A percentile compares a stretch with the other conserved stretches of the same genome.
phyloP scores from a whole-genome alignment of 768 basidiomycete genomes.

The Wakefieldia striispora region DNA sequence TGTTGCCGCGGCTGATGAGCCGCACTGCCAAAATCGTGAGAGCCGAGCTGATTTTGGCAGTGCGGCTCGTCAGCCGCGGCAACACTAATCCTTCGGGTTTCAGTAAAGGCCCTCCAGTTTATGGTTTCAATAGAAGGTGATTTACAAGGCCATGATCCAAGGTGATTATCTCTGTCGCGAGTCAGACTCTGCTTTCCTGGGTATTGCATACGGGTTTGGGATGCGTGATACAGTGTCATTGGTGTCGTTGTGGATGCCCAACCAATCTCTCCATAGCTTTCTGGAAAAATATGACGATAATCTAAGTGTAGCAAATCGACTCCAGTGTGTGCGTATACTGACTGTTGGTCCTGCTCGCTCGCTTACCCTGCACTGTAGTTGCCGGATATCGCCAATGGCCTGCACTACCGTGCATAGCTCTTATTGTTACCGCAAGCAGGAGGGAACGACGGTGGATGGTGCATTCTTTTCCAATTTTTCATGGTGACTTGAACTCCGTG shows the following conservation, averaged over 20 bases:
- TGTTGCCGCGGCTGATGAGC: no score
- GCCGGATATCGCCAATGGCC: slow-evolving; percentile 10
- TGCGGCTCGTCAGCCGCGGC: no score
- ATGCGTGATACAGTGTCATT: slow-evolving; percentile 9
- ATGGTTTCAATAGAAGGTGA: background rate
- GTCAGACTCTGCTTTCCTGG: background rate
- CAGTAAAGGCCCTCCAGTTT: slow-evolving; percentile 3
- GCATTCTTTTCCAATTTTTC: slow-evolving; percentile 9
- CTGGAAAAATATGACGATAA: background rate
- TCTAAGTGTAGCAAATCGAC: background rate
- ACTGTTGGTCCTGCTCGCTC: slow-evolving; percentile 7
- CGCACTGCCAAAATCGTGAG: no score
- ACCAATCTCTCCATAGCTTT: slow-evolving; percentile 23
- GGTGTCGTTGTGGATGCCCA: slow-evolving; percentile 31
- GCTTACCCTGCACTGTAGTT: slow-evolving; percentile 17
- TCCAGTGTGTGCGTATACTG: slow-evolving; percentile 17
- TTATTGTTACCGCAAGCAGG: background rate
- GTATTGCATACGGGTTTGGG: slow-evolving; percentile 5
- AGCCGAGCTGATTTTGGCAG: no score
- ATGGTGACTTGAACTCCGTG: slow-evolving; percentile 14
- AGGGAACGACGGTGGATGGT: background rate
- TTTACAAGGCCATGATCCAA: background rate
- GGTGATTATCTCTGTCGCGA: background rate
- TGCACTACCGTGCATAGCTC: slow-evolving; percentile 5
- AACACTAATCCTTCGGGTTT: background rate